Evolutionary conservation across 371 early-diverging fungal genomes (phyloP).

Genomic region (Funneliformis caledonium): DNA sequence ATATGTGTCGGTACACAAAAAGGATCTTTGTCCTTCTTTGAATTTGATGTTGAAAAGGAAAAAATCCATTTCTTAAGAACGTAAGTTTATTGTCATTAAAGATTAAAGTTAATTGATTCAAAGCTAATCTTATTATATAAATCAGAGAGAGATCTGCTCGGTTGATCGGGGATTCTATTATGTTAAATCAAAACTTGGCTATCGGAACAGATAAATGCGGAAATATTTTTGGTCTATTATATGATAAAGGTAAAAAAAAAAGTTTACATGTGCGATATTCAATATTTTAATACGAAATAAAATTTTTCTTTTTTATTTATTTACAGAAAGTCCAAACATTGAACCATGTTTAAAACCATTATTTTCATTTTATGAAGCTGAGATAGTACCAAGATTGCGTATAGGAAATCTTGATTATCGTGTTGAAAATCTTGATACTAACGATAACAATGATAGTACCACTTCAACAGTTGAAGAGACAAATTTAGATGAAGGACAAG

Average conservation of each 20-base stretch:
- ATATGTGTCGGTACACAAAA: slow-evolving; percentile 21
- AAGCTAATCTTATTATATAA: background rate
- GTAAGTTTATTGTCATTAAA: background rate
- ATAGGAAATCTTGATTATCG: slow-evolving; percentile 19
- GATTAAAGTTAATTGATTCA: background rate
- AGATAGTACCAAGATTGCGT: slow-evolving; percentile 25
- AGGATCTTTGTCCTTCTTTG: slow-evolving; percentile 22
- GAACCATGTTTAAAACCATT: slow-evolving; percentile 8
- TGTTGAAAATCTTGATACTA: background rate
- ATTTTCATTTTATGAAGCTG: slow-evolving; percentile 28
- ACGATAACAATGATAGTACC: background rate
- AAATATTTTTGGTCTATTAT: slow-evolving; percentile 21
- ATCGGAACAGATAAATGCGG: slow-evolving; percentile 20
- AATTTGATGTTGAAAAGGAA: slow-evolving; percentile 5
- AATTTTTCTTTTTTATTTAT: background rate
- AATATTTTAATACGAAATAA: background rate
- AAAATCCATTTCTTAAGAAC: slow-evolving; percentile 11
- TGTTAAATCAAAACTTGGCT: slow-evolving; percentile 32
- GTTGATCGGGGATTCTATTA: slow-evolving; percentile 13
- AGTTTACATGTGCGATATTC: background rate
- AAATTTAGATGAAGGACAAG: background rate
- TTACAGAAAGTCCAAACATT: slow-evolving; percentile 13
- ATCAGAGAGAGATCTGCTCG: slow-evolving; percentile 8
- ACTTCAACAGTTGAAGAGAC: background rate
- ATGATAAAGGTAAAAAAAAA: slow-evolving; percentile 18